Conservation (phyloP, 1,284 basidiomycete species). For the Cutaneotrichosporon dermatis region DNA sequence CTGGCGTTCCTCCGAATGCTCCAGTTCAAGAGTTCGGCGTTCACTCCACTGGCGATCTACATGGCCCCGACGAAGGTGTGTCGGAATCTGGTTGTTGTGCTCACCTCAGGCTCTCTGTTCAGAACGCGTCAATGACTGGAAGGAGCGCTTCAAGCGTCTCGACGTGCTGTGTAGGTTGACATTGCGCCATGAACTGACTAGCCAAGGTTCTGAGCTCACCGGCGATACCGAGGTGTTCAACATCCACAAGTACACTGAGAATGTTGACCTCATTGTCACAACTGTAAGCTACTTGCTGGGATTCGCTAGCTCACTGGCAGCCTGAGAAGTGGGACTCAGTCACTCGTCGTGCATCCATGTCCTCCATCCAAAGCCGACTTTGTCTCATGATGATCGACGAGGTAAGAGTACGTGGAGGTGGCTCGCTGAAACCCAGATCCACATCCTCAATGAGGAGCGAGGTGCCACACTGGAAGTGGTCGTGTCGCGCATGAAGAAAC, state of each 20-base stretch:
- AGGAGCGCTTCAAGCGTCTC: slow-evolving; percentile 65
- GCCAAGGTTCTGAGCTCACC: slow-evolving; percentile 73
- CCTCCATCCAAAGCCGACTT: slow-evolving; percentile 15
- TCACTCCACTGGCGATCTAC: slow-evolving; percentile 63
- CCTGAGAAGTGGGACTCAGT: slow-evolving; percentile 94
- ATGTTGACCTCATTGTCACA: slow-evolving; percentile 72
- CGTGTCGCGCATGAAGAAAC: slow-evolving; percentile 72
- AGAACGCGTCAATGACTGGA: slow-evolving; percentile 82
- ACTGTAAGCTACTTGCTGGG: slow-evolving; percentile 54
- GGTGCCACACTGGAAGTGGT: slow-evolving; percentile 91
- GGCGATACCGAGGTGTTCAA: slow-evolving; percentile 68
- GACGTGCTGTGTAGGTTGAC: slow-evolving; percentile 64
- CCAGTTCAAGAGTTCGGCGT: slow-evolving; percentile 54
- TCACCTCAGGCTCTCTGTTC: slow-evolving; percentile 70
- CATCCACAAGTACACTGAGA: slow-evolving; percentile 57
- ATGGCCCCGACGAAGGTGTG: slow-evolving; percentile 86
- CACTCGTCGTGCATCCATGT: slow-evolving; percentile 57
- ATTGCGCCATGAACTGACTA: slow-evolving; percentile 3
- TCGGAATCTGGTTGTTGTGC: too few relatives aligned
- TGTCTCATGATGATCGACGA: slow-evolving; percentile 83
- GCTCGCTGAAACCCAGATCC: slow-evolving; percentile 59
- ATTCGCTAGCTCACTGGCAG: slow-evolving; percentile 45
- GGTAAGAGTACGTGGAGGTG: slow-evolving; percentile 50
- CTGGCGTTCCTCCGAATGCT: slow-evolving; percentile 78
- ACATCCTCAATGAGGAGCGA: slow-evolving; percentile 81